These are phyloP conservation scores for Leccinum disarticulatum DNA, from an alignment of 768 basidiomycete species.

Conservation along the genomic window DNA sequence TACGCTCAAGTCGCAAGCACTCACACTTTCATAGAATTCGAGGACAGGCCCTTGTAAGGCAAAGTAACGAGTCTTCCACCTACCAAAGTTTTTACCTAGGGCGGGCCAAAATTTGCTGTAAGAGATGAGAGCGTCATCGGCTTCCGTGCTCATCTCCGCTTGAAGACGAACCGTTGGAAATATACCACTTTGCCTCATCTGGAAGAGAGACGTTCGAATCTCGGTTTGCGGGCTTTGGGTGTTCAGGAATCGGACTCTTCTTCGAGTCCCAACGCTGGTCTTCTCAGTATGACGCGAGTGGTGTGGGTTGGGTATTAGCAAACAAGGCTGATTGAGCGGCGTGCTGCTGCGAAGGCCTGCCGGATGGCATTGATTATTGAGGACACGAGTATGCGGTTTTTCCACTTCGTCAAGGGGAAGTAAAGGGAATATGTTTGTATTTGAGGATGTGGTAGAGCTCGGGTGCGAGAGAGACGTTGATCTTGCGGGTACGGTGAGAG, in stretches of 20 bases:
- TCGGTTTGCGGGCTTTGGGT: conserved; percentile 17
- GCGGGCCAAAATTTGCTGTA: conserved; percentile 12
- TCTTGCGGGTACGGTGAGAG: conserved; percentile 18
- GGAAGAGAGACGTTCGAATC: too few relatives aligned
- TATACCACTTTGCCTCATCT: too few relatives aligned
- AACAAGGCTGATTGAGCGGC: conserved; percentile 13
- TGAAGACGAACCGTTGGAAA: too few relatives aligned
- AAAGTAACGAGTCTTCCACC: conserved; percentile 96
- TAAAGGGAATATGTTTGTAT: not conserved
- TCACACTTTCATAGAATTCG: conserved; percentile 93
- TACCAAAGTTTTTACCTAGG: conserved; percentile 95
- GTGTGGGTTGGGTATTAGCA: conserved; percentile 16
- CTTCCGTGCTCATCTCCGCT: not conserved
- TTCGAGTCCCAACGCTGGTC: conserved; percentile 11
- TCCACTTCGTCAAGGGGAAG: too few relatives aligned
- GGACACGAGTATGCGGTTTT: not conserved
- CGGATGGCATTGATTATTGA: conserved; percentile 4
- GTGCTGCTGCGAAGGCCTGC: conserved; percentile 10
- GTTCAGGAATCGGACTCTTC: conserved; percentile 29
- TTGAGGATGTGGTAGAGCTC: conserved; percentile 8
- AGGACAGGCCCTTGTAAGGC: conserved; percentile 87
- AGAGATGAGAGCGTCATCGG: conserved; percentile 2
- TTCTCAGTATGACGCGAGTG: conserved; percentile 24
- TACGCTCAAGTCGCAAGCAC: conserved; percentile 33
- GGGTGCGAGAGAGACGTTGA: conserved; percentile 20